phyloP scores from a whole-genome alignment of 2,329 filamentous ascomycete species.

The Aureobasidium leucospermi region DNA sequence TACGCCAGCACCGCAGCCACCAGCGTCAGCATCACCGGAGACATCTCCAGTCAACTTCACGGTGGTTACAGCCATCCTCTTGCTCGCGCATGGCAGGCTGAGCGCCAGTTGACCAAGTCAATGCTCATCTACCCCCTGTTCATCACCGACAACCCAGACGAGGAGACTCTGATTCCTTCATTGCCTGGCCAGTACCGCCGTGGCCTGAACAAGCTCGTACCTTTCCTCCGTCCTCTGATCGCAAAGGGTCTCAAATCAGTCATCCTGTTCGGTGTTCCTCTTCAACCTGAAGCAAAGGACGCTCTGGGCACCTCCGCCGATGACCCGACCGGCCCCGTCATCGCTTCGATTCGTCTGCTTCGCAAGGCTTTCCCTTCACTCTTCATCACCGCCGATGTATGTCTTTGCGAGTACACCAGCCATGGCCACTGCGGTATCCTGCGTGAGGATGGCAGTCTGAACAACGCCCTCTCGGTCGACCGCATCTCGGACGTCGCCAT shows the following conservation, averaged over 20 bases:
- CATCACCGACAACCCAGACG: conserved; percentile 87
- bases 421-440: conserved; percentile 97
- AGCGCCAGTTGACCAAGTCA: conserved; percentile 56
- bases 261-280: conserved; percentile 90
- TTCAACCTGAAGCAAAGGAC: conserved; percentile 76
- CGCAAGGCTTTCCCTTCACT: conserved; percentile 80
- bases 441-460: conserved; percentile 82
- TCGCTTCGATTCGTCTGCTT: conserved; percentile 75
- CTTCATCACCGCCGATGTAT: conserved; percentile 89
- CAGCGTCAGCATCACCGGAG: conserved; percentile 45
- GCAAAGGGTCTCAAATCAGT: conserved; percentile 87
- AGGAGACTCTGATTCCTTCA: conserved; percentile 83
- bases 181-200: conserved; percentile 85
- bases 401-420: conserved; percentile 96
- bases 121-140: conserved; percentile 99
- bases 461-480: conserved; percentile 89
- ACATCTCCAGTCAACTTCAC: conserved; percentile 46
- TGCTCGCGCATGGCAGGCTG: conserved; percentile 45
- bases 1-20: conserved; percentile 47
- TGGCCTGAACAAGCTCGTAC: conserved; percentile 76
- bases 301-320: conserved; percentile 86
- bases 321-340: conserved; percentile 87
- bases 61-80: conserved; percentile 47
- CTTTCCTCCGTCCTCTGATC: conserved; percentile 79
- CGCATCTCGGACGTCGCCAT: conserved; percentile 96